Base-by-base conservation (phyloP, 2,329 filamentous ascomycete genomes). In the Epichloe uncinata region DNA sequence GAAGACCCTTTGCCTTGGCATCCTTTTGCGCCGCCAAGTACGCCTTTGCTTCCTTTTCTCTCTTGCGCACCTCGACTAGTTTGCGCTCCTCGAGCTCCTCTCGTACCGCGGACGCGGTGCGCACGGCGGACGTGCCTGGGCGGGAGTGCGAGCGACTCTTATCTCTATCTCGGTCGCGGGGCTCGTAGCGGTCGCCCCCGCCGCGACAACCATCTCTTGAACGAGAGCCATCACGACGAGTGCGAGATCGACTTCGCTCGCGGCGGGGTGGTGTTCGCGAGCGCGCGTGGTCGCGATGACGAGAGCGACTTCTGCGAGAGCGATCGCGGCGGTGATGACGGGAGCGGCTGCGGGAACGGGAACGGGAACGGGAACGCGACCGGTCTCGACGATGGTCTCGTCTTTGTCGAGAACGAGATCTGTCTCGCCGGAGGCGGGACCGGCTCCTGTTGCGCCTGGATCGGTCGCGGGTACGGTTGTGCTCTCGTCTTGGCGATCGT, bases 11-110 rank as follows among this genome's bases (percentile, higher is more conserved):
- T 45, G 73, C 72, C 33, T 75, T 71, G 34, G 79, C 78, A 55
- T 81, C 78, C 53, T 77, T 75, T 56, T 81, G 77, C 3, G 77
- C 78, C 6, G 78, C 78, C 37, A 82, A 66, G 56, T 82, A 83
- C 4, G 77, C 78, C 60, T 81, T 82, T 38, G 80, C 80, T 62
- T 82, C 79, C 54, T 74, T 74, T 60, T 82, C 78, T 47, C 79
- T 73, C 60, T 79, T 78, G 60, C 73, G 77, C 48, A 80, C 78
- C 57, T 81, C 78, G 51, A 75, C 74, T 55, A 76, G 73, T 60
- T 82, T 82, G 71, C 77, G 77, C 15, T 71, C 72, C 56, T 79
- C 76, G 26, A 71, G 66, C 40, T 71, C 72, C n/a, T 73, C 69
- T 45, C 72, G 72, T 50, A 70, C 62, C 15, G 62, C 64, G 1